Conservation (phyloP, 1,284 basidiomycete species). For the Inonotus hispidus region DNA sequence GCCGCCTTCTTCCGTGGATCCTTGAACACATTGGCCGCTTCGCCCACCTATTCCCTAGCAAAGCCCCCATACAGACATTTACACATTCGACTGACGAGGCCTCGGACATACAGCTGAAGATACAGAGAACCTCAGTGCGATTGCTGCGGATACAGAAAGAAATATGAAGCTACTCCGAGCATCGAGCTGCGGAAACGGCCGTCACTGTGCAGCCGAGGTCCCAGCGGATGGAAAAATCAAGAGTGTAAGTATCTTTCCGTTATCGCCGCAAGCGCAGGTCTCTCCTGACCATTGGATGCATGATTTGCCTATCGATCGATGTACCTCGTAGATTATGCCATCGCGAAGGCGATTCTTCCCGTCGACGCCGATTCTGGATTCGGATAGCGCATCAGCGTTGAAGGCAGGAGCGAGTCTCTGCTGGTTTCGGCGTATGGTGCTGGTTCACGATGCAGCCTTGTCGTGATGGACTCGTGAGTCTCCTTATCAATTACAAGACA, state of each 20-base stretch:
- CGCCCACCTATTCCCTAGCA: constrained; percentile 63
- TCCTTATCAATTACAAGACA: constrained; percentile 29
- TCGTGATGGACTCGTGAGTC: constrained; percentile 53
- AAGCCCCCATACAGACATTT: constrained; percentile 55
- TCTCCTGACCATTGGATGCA: no score
- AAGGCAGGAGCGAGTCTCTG: constrained; percentile 54
- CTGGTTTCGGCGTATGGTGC: constrained; percentile 64
- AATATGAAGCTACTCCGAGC: constrained; percentile 61
- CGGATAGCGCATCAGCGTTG: constrained; percentile 58
- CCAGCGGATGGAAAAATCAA: constrained; percentile 63
- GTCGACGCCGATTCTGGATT: constrained; percentile 60
- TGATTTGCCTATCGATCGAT: not conserved
- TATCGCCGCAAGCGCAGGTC: not conserved
- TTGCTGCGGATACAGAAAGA: constrained; percentile 58
- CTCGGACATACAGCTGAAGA: constrained; percentile 69
- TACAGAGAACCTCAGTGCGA: constrained; percentile 41
- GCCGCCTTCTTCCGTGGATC: constrained; percentile 85
- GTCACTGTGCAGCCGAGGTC: constrained; percentile 58
- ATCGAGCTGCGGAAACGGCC: constrained; percentile 56
- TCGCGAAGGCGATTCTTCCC: constrained; percentile 69
- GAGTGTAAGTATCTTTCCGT: constrained; percentile 45
- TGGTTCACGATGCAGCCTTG: constrained; percentile 58
- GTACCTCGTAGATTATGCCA: constrained; percentile 53
- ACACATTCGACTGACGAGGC: constrained; percentile 83
- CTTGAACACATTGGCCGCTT: constrained; percentile 76